phyloP scores from a whole-genome alignment of 108 stramenopile species.

The Nitzschia sp. region DNA sequence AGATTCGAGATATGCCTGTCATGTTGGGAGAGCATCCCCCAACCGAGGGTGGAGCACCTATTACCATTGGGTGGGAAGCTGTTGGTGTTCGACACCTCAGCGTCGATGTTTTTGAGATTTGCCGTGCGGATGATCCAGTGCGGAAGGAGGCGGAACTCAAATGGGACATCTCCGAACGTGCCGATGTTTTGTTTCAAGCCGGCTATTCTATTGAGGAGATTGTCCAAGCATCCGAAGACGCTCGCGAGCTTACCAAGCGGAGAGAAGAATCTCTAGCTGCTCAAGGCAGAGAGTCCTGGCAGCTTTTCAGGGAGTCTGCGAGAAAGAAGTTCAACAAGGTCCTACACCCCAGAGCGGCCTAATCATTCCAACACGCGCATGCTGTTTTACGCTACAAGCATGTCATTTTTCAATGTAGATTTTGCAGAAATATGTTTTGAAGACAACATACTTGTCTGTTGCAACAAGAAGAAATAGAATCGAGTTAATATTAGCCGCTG shows the following conservation, averaged over 20 bases:
- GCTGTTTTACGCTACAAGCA: too few relatives aligned
- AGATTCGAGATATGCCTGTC: conserved; percentile 2
- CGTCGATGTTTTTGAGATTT: not conserved
- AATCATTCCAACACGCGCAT: not conserved
- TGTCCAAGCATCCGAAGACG: not conserved
- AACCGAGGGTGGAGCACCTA: not conserved
- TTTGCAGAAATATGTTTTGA: too few relatives aligned
- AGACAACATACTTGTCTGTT: too few relatives aligned
- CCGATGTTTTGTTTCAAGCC: not conserved
- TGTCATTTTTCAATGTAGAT: too few relatives aligned
- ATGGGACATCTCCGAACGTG: not conserved
- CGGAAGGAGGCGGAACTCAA: not conserved
- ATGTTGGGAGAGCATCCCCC: conserved; percentile 3
- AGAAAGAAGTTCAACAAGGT: not conserved
- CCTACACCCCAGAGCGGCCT: not conserved
- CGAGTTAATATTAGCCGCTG: too few relatives aligned
- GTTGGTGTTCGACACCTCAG: not conserved
- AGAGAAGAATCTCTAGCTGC: not conserved
- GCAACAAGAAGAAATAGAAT: too few relatives aligned
- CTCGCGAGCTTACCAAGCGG: not conserved
- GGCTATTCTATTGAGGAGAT: not conserved
- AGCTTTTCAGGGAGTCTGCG: not conserved
- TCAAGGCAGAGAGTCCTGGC: not conserved
- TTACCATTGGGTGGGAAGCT: not conserved
- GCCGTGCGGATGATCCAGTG: not conserved